Conservation (phyloP, 2,329 filamentous ascomycete genomes). For the Arthrobotrys musiformis region DNA sequence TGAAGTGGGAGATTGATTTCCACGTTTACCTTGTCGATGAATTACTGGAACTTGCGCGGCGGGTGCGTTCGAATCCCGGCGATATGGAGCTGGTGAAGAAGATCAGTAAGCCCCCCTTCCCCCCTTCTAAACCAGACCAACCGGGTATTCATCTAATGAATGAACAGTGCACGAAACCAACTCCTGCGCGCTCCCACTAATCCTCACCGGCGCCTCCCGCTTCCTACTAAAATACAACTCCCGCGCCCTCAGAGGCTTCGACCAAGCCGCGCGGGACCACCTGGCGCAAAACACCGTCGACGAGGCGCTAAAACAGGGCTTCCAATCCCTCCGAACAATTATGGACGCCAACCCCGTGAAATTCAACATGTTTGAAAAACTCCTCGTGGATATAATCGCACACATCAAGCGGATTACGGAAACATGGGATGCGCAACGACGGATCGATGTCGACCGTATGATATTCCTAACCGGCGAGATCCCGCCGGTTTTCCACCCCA, state of each 20-base stretch:
- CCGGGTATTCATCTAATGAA: neutral
- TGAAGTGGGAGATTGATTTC: slow-evolving; percentile 59
- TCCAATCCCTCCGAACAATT: slow-evolving; percentile 53
- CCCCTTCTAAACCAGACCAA: neutral
- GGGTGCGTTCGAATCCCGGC: slow-evolving; percentile 52
- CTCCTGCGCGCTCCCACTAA: slow-evolving; percentile 59
- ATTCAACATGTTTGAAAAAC: slow-evolving; percentile 59
- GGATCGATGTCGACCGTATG: slow-evolving; percentile 57
- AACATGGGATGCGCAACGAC: slow-evolving; percentile 55
- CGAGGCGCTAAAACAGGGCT: slow-evolving; percentile 46
- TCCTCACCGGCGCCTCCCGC: slow-evolving; percentile 58
- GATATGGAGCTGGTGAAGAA: slow-evolving; percentile 58
- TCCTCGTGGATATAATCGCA: slow-evolving; percentile 58
- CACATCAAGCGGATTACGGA: slow-evolving; percentile 57
- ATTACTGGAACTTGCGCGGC: slow-evolving; percentile 59
- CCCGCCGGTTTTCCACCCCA: slow-evolving; percentile 57
- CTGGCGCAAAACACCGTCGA: slow-evolving; percentile 53
- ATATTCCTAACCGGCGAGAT: slow-evolving; percentile 60
- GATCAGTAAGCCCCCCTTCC: slow-evolving; percentile 50
- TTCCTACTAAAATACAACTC: slow-evolving; percentile 60
- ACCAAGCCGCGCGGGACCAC: slow-evolving; percentile 58
- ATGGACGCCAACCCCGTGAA: slow-evolving; percentile 59
- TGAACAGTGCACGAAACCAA: slow-evolving; percentile 58
- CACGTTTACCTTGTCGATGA: slow-evolving; percentile 59
- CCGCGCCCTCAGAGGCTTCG: slow-evolving; percentile 57